Percentiles rank a stretch among this genome's conserved stretches.
These are phyloP conservation scores for Ambrosiella cleistominuta DNA, from an alignment of 2,329 filamentous ascomycete species.

Conservation along the genomic window DNA sequence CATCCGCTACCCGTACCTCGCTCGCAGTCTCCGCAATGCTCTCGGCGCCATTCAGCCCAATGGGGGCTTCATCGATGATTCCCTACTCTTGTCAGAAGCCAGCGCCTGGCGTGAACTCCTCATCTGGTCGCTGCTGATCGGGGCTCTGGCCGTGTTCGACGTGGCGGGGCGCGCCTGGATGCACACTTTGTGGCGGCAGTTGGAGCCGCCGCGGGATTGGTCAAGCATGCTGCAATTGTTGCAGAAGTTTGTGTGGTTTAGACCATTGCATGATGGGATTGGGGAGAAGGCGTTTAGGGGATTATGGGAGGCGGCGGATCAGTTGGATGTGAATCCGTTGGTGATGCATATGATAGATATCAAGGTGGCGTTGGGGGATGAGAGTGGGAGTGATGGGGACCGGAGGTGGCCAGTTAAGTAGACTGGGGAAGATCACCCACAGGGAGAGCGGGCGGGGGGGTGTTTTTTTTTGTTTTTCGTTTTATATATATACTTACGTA, in stretches of 20 bases:
- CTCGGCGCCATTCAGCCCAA: constrained; percentile 8
- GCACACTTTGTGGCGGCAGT: constrained; percentile 8
- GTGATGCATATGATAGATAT: not conserved
- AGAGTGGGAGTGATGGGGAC: not conserved
- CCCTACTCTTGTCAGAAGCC: not conserved
- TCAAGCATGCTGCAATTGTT: constrained; percentile 5
- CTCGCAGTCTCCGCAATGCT: constrained; percentile 7
- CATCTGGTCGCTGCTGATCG: constrained; percentile 8
- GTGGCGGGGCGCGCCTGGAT: constrained; percentile 10
- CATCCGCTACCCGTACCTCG: constrained; percentile 10
- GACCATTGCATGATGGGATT: constrained; percentile 9
- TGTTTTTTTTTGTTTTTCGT: not conserved
- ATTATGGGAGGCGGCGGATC: constrained; percentile 8
- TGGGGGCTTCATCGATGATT: not conserved
- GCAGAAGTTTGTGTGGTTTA: constrained; percentile 11
- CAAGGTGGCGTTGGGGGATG: not conserved
- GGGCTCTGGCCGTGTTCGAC: constrained; percentile 11
- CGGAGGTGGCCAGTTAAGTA: not conserved
- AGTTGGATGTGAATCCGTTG: not conserved
- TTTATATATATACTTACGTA: not conserved
- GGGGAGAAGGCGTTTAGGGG: constrained; percentile 2
- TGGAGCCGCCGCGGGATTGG: constrained; percentile 10
- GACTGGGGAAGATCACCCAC: too few relatives aligned
- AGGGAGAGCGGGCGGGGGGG: too few relatives aligned
- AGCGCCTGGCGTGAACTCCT: constrained; percentile 6